Percentiles rank a stretch among this genome's conserved stretches.
These are phyloP conservation scores for Leucoagaricus sp. DNA, from an alignment of 1,284 basidiomycete genomes.

Conservation along the genomic window DNA sequence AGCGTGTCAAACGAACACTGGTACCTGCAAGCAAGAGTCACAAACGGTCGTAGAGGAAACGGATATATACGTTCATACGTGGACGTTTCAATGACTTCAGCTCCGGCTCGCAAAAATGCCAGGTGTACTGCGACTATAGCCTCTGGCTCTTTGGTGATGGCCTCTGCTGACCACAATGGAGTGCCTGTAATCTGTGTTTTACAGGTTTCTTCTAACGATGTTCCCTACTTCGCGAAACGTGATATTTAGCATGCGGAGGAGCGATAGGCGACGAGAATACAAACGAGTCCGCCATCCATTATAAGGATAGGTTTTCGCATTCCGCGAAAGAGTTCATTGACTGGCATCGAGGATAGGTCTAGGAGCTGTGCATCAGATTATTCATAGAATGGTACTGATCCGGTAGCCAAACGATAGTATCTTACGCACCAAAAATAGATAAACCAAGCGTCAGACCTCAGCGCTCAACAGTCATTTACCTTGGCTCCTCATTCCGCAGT, in stretches of 20 bases:
- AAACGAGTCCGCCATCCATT: slow-evolving; percentile 62
- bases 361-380: too few relatives aligned
- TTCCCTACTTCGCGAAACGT: slow-evolving; percentile 45
- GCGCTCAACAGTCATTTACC: too few relatives aligned
- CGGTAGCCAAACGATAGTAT: too few relatives aligned
- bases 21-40: slow-evolving; percentile 44
- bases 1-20: slow-evolving; percentile 64
- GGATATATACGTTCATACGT: slow-evolving; percentile 45
- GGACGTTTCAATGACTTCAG: slow-evolving; percentile 59
- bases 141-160: slow-evolving; percentile 46
- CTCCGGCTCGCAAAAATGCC: slow-evolving; percentile 59
- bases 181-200: slow-evolving; percentile 52
- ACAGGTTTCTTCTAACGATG: slow-evolving; percentile 63
- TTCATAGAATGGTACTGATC: too few relatives aligned
- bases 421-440: too few relatives aligned
- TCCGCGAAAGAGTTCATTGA: not conserved
- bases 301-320: slow-evolving; percentile 29
- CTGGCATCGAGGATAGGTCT: not conserved
- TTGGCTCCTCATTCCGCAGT: too few relatives aligned
- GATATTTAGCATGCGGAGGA: not conserved
- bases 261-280: slow-evolving; percentile 20
- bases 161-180: slow-evolving; percentile 62
- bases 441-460: too few relatives aligned
- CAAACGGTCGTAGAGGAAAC: not conserved
- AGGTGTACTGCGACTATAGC: slow-evolving; percentile 58